A percentile compares a stretch with the other conserved stretches of the same genome.
phyloP scores from a whole-genome alignment of 179 eudicot species.

The Heliamphora ciliata region DNA sequence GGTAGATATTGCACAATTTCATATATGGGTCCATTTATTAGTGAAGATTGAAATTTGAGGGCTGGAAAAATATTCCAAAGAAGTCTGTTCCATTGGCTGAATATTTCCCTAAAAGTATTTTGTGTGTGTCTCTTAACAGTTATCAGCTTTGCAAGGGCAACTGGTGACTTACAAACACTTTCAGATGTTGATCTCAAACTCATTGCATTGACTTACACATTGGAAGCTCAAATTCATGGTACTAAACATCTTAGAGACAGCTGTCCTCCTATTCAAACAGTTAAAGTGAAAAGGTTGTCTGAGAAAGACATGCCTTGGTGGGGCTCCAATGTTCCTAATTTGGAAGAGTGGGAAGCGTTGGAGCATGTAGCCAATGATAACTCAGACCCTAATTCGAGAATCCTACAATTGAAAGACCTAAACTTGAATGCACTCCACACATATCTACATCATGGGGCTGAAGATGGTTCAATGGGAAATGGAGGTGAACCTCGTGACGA shows the following conservation, averaged over 20 bases:
- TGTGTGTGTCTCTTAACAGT: constrained; percentile 33
- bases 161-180: constrained; percentile 94
- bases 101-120: not conserved
- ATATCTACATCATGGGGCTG: constrained; percentile 28
- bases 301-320: constrained; percentile 94
- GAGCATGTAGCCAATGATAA: constrained; percentile 37
- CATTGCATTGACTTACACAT: constrained; percentile 76
- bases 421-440: constrained; percentile 42
- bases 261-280: constrained; percentile 73
- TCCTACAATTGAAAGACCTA: constrained; percentile 70
- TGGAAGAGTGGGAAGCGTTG: constrained; percentile 89
- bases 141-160: constrained; percentile 76
- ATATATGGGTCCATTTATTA: not conserved
- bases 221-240: constrained; percentile 83
- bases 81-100: not conserved
- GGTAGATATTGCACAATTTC: not conserved
- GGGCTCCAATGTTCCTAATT: constrained; percentile 89
- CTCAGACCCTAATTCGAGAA: constrained; percentile 42
- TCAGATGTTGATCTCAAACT: constrained; percentile 94
- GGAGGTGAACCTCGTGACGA: constrained; percentile 30
- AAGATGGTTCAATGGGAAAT: constrained; percentile 41
- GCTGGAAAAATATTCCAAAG: not conserved
- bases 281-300: constrained; percentile 75
- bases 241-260: constrained; percentile 67
- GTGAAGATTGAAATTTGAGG: not conserved